Base-by-base conservation (phyloP, 805 yeast species). In the Groenewaldozyma salmanticensis region DNA sequence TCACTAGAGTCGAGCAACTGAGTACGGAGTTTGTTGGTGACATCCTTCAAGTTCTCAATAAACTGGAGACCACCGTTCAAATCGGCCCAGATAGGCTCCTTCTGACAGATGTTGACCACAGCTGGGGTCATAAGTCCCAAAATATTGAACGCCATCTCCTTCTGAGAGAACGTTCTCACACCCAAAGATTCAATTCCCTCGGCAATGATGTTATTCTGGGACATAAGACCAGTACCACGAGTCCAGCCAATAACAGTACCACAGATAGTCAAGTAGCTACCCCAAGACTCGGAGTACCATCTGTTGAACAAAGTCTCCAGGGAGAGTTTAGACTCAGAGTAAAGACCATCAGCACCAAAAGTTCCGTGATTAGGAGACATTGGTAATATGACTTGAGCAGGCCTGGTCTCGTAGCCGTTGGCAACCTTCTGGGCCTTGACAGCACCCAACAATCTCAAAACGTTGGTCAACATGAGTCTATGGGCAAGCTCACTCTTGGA, bases 191-290 rank as follows among this genome's bases (percentile, higher is more conserved):
- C 99, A 59, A 92, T 84, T 53, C 96, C 96, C 68, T 88, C 96
- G 47, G 99, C 96, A 63, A 92, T 85, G 61, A 86, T 81, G 71
- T 92, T 92, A 75, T 92, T 92, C 54, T 81, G 96, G 58, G 87
- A 74, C 99, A 92, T 92, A 60, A 92, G 79, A 60, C 99, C 99
- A 45, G 99, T 92, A 66, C 99, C 99, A 75, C 99, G 85, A 50
- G 99, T 92, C 99, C 99, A 92, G 62, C 99, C 99, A 65, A 92
- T 92, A 52, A 92, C 75, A 35, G 98, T 96, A 72, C 99, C 99
- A 66, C 96, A 88, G 46, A 92, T 72, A 45, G 97, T 92, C 68
- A 92, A 78, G 70, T 84, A 92, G 51, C 82, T 70, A 35, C 81
- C 79, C 99, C 99, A 92, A 45, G 87, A 82, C 72, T 92, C 99